Conservation (phyloP, 2,329 filamentous ascomycete species). For the Aspergillus piperis region DNA sequence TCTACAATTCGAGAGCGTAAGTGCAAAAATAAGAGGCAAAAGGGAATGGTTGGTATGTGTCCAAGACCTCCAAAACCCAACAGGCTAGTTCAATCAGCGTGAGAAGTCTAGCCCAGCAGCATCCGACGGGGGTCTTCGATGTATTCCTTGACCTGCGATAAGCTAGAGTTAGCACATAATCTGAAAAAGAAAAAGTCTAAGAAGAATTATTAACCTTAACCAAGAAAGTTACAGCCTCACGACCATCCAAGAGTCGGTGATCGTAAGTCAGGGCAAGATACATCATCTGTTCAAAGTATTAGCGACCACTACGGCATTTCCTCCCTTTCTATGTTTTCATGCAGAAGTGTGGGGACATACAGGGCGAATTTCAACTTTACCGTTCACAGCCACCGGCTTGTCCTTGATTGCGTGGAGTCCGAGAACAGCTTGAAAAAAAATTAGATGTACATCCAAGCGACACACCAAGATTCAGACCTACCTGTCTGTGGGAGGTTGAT, state of each 20-base stretch:
- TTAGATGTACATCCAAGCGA: slow-evolving; percentile 17
- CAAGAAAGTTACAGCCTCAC: slow-evolving; percentile 93
- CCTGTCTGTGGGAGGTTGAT: slow-evolving; percentile 94
- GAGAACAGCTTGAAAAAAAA: slow-evolving; percentile 62
- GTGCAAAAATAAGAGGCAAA: no score
- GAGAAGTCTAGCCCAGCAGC: slow-evolving; percentile 59
- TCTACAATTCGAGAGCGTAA: not conserved
- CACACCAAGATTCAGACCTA: slow-evolving; percentile 25
- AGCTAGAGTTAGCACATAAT: slow-evolving; percentile 13
- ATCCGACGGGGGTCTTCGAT: slow-evolving; percentile 94
- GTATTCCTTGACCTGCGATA: slow-evolving; percentile 75
- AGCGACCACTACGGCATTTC: slow-evolving; percentile 6
- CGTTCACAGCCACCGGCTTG: slow-evolving; percentile 82
- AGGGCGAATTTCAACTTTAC: slow-evolving; percentile 90
- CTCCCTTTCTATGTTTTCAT: not conserved
- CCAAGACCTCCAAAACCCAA: not conserved
- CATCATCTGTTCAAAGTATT: slow-evolving; percentile 72
- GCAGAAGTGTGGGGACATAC: slow-evolving; percentile 40
- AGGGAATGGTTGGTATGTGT: slow-evolving; percentile 2
- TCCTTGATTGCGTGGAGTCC: slow-evolving; percentile 98
- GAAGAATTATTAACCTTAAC: slow-evolving; percentile 64
- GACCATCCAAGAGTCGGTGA: slow-evolving; percentile 89
- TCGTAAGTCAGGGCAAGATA: slow-evolving; percentile 97
- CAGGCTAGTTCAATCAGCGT: not conserved
- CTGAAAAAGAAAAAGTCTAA: not conserved